phyloP scores from a whole-genome alignment of 176 grass and related monocot genomes.

The Miscanthus lutarioriparius region DNA sequence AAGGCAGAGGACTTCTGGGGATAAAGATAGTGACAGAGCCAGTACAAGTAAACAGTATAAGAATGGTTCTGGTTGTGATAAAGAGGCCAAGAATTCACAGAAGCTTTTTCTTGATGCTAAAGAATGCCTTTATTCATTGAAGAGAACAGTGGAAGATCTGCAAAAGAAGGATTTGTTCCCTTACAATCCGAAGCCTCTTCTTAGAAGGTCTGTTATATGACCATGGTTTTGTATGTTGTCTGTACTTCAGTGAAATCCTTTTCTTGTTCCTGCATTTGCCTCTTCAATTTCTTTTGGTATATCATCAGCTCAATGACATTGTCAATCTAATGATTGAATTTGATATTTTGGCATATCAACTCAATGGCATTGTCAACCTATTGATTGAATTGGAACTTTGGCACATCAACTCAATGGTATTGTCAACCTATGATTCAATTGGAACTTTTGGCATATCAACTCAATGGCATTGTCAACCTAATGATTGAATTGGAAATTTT shows the following conservation, averaged over 20 bases:
- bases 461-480: neutral
- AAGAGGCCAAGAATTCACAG: slow-evolving; percentile 15
- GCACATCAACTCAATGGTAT: neutral
- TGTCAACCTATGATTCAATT: neutral
- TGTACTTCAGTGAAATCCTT: slow-evolving; percentile 6
- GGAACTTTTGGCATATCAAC: neutral
- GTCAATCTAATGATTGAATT: neutral
- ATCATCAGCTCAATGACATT: slow-evolving; percentile 1
- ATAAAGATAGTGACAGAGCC: slow-evolving; percentile 29
- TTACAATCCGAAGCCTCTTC: slow-evolving; percentile 83
- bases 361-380: neutral
- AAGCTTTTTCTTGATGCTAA: slow-evolving; percentile 58
- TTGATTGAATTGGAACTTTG: neutral
- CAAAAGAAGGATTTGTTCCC: slow-evolving; percentile 81
- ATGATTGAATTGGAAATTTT: neutral
- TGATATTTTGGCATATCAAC: neutral
- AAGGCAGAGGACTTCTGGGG: slow-evolving; percentile 56
- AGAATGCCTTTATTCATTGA: slow-evolving; percentile 82
- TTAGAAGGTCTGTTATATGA: slow-evolving; percentile 61
- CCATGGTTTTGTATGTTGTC: neutral
- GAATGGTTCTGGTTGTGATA: slow-evolving; percentile 15
- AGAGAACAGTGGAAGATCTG: slow-evolving; percentile 73
- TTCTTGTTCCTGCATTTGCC: slow-evolving; percentile 19
- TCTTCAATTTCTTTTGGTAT: neutral
- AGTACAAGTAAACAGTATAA: slow-evolving; percentile 28